Percentiles rank a stretch among this genome's conserved stretches.
Evolutionary conservation across 805 yeast genomes (phyloP).

Genomic region (Metschnikowia aberdeeniae): DNA sequence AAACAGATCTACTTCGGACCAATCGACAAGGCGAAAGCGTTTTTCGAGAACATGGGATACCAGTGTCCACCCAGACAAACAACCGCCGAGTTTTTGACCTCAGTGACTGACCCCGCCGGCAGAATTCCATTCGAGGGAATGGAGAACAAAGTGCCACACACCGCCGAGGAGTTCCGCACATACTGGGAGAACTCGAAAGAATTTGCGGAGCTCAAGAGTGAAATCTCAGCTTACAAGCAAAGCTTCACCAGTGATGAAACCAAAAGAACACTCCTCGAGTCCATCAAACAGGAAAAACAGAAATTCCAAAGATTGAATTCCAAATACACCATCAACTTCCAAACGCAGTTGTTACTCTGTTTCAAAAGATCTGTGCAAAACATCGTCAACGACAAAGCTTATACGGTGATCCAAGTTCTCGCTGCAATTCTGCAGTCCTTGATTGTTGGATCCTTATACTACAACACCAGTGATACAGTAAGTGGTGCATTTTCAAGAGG

Average conservation of each 20-base stretch:
- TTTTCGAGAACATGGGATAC: conserved; percentile 63
- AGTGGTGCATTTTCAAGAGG: conserved; percentile 61
- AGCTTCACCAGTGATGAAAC: conserved; percentile 7
- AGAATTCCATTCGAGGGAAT: conserved; percentile 46
- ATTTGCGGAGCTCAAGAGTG: conserved; percentile 18
- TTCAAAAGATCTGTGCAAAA: conserved; percentile 51
- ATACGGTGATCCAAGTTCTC: conserved; percentile 39
- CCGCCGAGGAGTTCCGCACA: conserved; percentile 57
- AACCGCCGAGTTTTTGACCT: conserved; percentile 67
- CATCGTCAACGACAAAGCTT: conserved; percentile 53
- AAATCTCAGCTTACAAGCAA: conserved; percentile 18
- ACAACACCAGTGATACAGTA: conserved; percentile 47
- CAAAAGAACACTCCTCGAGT: conserved; percentile 28
- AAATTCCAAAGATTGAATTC: conserved; percentile 35
- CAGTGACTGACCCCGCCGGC: conserved; percentile 65
- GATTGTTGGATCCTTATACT: conserved; percentile 60
- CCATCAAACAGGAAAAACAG: conserved; percentile 36
- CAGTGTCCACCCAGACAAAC: conserved; percentile 61
- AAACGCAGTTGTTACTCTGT: conserved; percentile 48
- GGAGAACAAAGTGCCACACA: conserved; percentile 52
- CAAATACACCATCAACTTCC: conserved; percentile 41
- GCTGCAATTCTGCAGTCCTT: conserved; percentile 57
- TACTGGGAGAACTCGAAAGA: conserved; percentile 52
- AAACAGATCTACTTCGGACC: conserved; percentile 66
- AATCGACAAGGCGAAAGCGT: conserved; percentile 47